phyloP scores from a whole-genome alignment of 2,329 filamentous ascomycete species.

The Verticillium isaacii region DNA sequence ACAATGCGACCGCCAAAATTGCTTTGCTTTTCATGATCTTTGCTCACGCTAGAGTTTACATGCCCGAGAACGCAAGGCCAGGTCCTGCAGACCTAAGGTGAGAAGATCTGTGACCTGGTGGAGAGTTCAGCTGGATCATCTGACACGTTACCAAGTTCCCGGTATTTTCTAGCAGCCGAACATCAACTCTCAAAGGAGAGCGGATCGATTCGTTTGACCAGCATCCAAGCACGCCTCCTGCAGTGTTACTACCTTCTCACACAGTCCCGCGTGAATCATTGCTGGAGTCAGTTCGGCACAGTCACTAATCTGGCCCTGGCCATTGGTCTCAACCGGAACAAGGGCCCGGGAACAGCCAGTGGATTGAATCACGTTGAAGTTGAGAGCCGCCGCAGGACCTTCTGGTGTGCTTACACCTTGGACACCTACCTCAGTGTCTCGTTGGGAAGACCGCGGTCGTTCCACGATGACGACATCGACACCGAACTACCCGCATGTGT shows the following conservation, averaged over 20 bases:
- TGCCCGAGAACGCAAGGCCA: slow-evolving; percentile 2
- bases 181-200: slow-evolving; percentile 31
- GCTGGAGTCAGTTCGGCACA: slow-evolving; percentile 41
- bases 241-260: slow-evolving; percentile 40
- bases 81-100: slow-evolving; percentile 9
- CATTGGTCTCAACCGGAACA: slow-evolving; percentile 33
- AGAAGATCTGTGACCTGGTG: neutral
- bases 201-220: slow-evolving; percentile 30
- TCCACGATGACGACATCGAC: slow-evolving; percentile 63
- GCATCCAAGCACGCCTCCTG: slow-evolving; percentile 33
- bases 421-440: slow-evolving; percentile 61
- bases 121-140: neutral
- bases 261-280: slow-evolving; percentile 40
- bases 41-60: slow-evolving; percentile 43
- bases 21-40: slow-evolving; percentile 46
- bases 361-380: slow-evolving; percentile 26
- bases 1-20: slow-evolving; percentile 21
- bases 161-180: slow-evolving; percentile 28
- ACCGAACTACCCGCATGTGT: slow-evolving; percentile 51
- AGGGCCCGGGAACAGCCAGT: slow-evolving; percentile 13
- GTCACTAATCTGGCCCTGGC: slow-evolving; percentile 30
- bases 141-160: slow-evolving; percentile 15
- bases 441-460: slow-evolving; percentile 54
- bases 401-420: slow-evolving; percentile 61
- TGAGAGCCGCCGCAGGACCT: slow-evolving; percentile 39